Base-by-base conservation (phyloP, 306 rosid genomes). In the Trifolium repens region DNA sequence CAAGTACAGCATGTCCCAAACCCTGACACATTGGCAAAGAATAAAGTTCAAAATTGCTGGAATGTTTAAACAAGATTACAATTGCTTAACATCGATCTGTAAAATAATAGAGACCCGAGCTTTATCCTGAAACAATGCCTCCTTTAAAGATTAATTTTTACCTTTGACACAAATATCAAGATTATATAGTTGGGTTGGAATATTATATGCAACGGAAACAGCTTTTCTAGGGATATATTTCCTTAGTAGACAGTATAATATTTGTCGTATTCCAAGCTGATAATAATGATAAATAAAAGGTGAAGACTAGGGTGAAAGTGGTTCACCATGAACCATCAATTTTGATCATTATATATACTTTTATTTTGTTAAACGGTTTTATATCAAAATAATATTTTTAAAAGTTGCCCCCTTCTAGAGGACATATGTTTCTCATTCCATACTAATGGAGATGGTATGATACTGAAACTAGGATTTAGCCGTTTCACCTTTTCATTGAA, bases 1-100 rank as follows among this genome's bases (percentile, higher is more conserved):
- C 99, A 80, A 91, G 82, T 72, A 76, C 69, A 35, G 80, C 81
- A 73, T 92, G 99, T 78, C 97, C 97, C 71, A 84, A 37, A 73
- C 90, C 86, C 99, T 94, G 80, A 74, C 55, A 61, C 69, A 86
- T 73, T 30, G 58, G 81, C 77, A 80, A 5, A 76, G 50, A 72
- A 61, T 19, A 71, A 52, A 52, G 76, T 30, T 72, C 69, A 30
- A 44, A 73, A 64, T 42, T 37, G 55, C 70, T 46, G 44, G 75
- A 59, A 47, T 15, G 54, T 68, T 78, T 42, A 44, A 15, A 67
- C 76, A 39, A 76, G 60, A 19, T 54, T 26, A 42, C 55, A 46
- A 34, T 69, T 68, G 46, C 49, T 9, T 39, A 27, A 42, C 47
- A 76, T 27, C 42, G 12, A 58, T 16, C 13, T 27, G 53, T 1